Evolutionary conservation across 192 early-diverging fungal species (phyloP).

Genomic region (Fimicolochytrium jonesii): DNA sequence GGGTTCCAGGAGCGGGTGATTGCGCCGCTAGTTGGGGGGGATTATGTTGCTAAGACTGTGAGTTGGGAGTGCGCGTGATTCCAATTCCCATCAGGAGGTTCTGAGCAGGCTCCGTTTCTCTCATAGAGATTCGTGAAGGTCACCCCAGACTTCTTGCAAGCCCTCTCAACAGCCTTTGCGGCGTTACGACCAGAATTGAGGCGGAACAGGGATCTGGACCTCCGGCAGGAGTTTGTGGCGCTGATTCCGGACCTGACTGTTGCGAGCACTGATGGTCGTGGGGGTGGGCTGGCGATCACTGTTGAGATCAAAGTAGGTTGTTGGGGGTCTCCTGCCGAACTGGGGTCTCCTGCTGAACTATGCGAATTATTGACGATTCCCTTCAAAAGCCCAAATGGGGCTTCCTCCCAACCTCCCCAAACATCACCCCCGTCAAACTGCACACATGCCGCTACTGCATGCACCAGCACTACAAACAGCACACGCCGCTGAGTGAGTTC

Average conservation of each 20-base stretch:
- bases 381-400: slow-evolving; percentile 76
- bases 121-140: not conserved
- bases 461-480: slow-evolving; percentile 62
- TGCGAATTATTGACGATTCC: too few species aligned
- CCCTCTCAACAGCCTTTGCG: not conserved
- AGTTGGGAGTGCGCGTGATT: too few species aligned
- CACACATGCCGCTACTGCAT: slow-evolving; percentile 73
- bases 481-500: slow-evolving; percentile 35
- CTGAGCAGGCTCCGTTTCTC: not conserved
- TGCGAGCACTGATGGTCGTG: not conserved
- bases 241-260: slow-evolving; percentile 18
- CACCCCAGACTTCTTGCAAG: not conserved
- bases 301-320: slow-evolving; percentile 24
- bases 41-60: slow-evolving; percentile 3
- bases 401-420: slow-evolving; percentile 50
- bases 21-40: slow-evolving; percentile 1
- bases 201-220: slow-evolving; percentile 3
- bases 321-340: too few species aligned
- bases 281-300: not conserved
- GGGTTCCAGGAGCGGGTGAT: slow-evolving; percentile 30
- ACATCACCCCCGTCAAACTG: slow-evolving; percentile 46
- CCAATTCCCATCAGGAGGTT: too few species aligned
- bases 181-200: not conserved
- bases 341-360: too few species aligned
- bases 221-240: slow-evolving; percentile 1